A percentile compares a stretch with the other conserved stretches of the same genome.
Conservation (phyloP, 2,329 filamentous ascomycete genomes). For the Achaetomium macrosporum region DNA sequence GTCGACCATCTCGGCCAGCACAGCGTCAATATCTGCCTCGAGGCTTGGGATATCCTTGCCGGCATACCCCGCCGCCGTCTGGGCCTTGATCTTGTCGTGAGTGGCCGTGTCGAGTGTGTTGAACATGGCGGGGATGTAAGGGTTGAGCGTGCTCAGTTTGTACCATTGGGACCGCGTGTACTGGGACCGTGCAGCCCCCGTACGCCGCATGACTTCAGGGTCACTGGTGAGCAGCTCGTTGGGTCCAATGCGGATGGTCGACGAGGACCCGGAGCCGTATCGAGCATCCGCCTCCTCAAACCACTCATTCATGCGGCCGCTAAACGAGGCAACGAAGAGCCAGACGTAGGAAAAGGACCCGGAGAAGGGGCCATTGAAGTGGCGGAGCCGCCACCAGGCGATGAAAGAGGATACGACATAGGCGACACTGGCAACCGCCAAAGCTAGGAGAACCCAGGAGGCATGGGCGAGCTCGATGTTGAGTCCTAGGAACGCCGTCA, state of each 20-base stretch:
- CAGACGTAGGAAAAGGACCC: conserved; percentile 32
- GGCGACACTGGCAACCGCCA: neutral
- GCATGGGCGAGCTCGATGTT: neutral
- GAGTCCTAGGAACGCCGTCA: no score
- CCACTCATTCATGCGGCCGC: conserved; percentile 24
- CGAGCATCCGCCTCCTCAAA: conserved; percentile 21
- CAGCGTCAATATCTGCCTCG: conserved; percentile 24
- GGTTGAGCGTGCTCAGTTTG: conserved; percentile 42
- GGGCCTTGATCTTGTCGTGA: conserved; percentile 29
- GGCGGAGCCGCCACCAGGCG: conserved; percentile 22
- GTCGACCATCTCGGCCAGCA: conserved; percentile 17
- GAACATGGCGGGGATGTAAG: conserved; percentile 43
- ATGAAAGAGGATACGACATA: conserved; percentile 17
- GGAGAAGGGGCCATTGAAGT: conserved; percentile 26
- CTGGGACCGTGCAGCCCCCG: conserved; percentile 25
- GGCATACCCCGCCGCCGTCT: conserved; percentile 25
- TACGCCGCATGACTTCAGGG: conserved; percentile 28
- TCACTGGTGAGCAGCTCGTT: conserved; percentile 33
- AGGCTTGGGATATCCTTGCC: conserved; percentile 27
- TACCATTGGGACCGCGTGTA: conserved; percentile 36
- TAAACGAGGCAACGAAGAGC: conserved; percentile 23
- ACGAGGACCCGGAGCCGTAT: conserved; percentile 21
- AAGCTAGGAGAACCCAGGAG: neutral
- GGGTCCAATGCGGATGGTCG: conserved; percentile 33
- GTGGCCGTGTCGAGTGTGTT: conserved; percentile 30